Conservation (phyloP, 1,284 basidiomycete genomes). For the Peniophora sp. region DNA sequence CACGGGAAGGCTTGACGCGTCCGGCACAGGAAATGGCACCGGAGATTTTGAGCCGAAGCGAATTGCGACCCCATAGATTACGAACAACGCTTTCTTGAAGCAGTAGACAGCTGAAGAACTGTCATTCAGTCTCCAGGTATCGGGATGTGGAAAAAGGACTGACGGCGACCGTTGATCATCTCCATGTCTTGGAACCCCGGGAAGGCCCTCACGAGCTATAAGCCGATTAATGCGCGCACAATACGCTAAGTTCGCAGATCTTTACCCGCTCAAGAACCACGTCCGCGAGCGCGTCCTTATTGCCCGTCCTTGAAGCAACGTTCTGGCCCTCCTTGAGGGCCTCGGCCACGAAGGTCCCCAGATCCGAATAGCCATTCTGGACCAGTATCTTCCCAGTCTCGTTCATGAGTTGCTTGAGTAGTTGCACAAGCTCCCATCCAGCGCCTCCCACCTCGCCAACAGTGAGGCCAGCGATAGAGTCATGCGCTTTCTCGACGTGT, state of each 20-base stretch:
- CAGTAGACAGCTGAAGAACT: conserved; percentile 62
- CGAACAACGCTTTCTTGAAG: conserved; percentile 85
- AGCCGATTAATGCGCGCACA: neutral
- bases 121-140: neutral
- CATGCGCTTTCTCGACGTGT: conserved; percentile 66
- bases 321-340: conserved; percentile 51
- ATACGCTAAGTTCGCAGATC: conserved; percentile 6
- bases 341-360: conserved; percentile 69
- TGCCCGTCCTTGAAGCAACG: conserved; percentile 22
- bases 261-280: conserved; percentile 55
- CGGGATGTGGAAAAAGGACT: conserved; percentile 21
- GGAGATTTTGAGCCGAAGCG: conserved; percentile 48
- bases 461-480: conserved; percentile 57
- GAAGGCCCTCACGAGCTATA: conserved; percentile 62
- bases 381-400: conserved; percentile 67
- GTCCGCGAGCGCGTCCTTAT: conserved; percentile 38
- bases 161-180: conserved; percentile 53
- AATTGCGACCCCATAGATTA: conserved; percentile 61
- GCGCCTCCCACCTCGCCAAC: conserved; percentile 73
- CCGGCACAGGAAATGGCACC: conserved; percentile 53
- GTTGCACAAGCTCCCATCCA: conserved; percentile 62
- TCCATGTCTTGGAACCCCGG: conserved; percentile 75
- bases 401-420: conserved; percentile 57
- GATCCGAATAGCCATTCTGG: conserved; percentile 51
- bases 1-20: conserved; percentile 55